Percentiles rank a stretch among this genome's conserved stretches.
These are phyloP conservation scores for Amphirosellinia nigrospora DNA, from an alignment of 495 filamentous ascomycete genomes.

Conservation along the genomic window DNA sequence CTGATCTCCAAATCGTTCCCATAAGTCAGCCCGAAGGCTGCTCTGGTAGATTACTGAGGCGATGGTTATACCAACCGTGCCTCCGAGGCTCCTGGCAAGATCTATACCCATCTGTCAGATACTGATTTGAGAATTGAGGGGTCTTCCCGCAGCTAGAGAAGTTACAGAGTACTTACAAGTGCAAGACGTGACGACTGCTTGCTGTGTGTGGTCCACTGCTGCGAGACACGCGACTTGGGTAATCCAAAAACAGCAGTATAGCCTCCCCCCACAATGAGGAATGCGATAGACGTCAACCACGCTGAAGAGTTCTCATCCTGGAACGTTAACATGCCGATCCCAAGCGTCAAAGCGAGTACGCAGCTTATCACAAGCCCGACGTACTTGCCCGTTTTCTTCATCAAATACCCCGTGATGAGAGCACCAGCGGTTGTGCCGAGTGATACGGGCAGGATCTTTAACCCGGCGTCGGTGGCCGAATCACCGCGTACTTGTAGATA, in stretches of 20 bases:
- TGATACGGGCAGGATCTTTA: constrained; percentile 61
- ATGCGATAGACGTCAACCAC: constrained; percentile 63
- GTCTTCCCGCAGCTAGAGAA: background rate
- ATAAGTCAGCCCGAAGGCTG: constrained; percentile 57
- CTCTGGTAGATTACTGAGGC: constrained; percentile 73
- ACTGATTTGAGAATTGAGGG: background rate
- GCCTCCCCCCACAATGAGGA: constrained; percentile 63
- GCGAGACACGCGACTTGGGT: constrained; percentile 70
- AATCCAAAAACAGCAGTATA: constrained; percentile 70
- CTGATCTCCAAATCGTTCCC: constrained; percentile 60
- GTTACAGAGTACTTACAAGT: constrained; percentile 67
- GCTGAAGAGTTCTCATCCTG: constrained; percentile 57
- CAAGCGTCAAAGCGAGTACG: constrained; percentile 53
- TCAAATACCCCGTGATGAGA: constrained; percentile 65
- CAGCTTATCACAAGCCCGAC: constrained; percentile 54
- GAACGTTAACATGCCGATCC: constrained; percentile 53
- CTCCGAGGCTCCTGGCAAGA: constrained; percentile 61
- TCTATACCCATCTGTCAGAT: constrained; percentile 8
- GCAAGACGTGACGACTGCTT: constrained; percentile 74
- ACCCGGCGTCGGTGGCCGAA: constrained; percentile 66
- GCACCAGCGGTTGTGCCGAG: constrained; percentile 69
- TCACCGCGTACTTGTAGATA: constrained; percentile 71
- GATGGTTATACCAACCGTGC: constrained; percentile 72
- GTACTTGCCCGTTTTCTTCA: constrained; percentile 70
- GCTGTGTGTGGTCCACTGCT: constrained; percentile 69